Percentiles rank a stretch among this genome's conserved stretches.
These are phyloP conservation scores for Juglanconis juglandina DNA, from an alignment of 2,329 filamentous ascomycete genomes.

Conservation along the genomic window DNA sequence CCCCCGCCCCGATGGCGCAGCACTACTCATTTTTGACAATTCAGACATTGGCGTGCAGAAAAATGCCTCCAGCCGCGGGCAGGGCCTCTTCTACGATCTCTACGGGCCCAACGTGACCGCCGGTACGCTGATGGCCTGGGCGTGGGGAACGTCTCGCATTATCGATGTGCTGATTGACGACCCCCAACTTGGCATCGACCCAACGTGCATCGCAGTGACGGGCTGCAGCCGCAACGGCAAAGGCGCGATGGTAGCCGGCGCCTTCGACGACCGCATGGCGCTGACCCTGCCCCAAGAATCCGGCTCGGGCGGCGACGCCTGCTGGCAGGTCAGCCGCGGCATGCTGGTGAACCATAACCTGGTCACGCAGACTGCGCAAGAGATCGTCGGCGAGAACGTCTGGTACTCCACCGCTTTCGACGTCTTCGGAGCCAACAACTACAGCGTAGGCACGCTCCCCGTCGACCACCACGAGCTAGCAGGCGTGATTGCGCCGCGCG, in stretches of 20 bases:
- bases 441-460: background rate
- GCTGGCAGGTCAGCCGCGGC: slow-evolving; percentile 42
- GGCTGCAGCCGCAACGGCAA: slow-evolving; percentile 52
- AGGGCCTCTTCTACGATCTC: slow-evolving; percentile 47
- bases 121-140: slow-evolving; percentile 47
- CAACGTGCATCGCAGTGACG: slow-evolving; percentile 39
- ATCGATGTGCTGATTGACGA: slow-evolving; percentile 43
- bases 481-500: background rate
- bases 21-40: slow-evolving; percentile 47
- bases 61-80: slow-evolving; percentile 42
- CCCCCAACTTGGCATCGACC: slow-evolving; percentile 35
- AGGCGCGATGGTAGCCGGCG: slow-evolving; percentile 47
- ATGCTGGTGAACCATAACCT: slow-evolving; percentile 50
- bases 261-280: slow-evolving; percentile 45
- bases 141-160: slow-evolving; percentile 47
- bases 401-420: slow-evolving; percentile 44
- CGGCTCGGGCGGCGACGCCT: slow-evolving; percentile 46
- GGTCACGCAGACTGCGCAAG: slow-evolving; percentile 26
- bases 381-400: slow-evolving; percentile 48
- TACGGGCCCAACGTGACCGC: slow-evolving; percentile 43
- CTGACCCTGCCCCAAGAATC: slow-evolving; percentile 49
- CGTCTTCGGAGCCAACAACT: background rate
- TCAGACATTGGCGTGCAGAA: slow-evolving; percentile 51
- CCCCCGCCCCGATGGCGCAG: slow-evolving; percentile 43
- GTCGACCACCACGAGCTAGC: background rate